Conservation (phyloP, 495 filamentous ascomycete genomes). For the Aspergillus saccharolyticus region DNA sequence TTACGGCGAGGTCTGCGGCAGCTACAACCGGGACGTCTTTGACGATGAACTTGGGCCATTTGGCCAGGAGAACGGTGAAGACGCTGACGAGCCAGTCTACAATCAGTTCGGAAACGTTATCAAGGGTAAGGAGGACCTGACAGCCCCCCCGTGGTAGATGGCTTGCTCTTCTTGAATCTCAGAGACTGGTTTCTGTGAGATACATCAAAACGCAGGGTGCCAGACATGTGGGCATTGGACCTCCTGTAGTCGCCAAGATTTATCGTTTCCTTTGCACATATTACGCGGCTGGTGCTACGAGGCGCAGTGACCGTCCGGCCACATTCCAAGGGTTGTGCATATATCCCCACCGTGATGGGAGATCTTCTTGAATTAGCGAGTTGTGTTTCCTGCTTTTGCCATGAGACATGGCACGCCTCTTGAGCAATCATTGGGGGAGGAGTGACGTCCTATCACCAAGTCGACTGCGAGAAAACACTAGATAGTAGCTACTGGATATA, state of each 20-base stretch:
- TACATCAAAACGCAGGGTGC: not conserved
- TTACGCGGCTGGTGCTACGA: not conserved
- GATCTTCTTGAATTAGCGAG: constrained; percentile 1
- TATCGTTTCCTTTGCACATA: constrained; percentile 4
- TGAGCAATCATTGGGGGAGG: not conserved
- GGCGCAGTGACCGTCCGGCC: not conserved
- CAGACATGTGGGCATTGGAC: not conserved
- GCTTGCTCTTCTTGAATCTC: not conserved
- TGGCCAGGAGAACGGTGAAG: constrained; percentile 59
- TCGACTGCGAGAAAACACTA: not conserved
- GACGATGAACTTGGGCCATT: constrained; percentile 37
- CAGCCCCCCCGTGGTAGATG: not conserved
- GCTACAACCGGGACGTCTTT: constrained; percentile 48
- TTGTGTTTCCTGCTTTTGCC: not conserved
- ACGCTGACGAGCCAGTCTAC: constrained; percentile 55
- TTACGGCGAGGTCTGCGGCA: constrained; percentile 50
- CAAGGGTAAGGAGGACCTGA: constrained; percentile 32
- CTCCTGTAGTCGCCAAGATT: not conserved
- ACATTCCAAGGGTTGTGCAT: constrained; percentile 2
- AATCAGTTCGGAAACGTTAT: constrained; percentile 40
- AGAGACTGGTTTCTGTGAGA: constrained; percentile 1
- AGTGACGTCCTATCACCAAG: not conserved
- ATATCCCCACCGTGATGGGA: constrained; percentile 2
- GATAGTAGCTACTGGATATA: not conserved
- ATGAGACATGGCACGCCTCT: not conserved